Conservation (phyloP, 306 rosid genomes). For the Pyrus bretschneideri region DNA sequence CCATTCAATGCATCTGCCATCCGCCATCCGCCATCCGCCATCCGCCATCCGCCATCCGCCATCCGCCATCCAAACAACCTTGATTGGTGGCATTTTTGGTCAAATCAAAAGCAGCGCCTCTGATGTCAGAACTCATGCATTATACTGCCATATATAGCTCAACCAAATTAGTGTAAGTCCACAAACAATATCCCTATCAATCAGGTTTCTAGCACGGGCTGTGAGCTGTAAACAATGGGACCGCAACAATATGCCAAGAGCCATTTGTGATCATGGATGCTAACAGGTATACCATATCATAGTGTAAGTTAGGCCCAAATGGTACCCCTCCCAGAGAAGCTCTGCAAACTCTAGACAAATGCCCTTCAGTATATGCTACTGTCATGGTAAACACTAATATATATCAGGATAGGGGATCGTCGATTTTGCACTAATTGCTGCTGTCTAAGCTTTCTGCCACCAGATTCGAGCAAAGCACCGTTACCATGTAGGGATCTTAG, state of each 20-base stretch:
- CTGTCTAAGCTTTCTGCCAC: neutral
- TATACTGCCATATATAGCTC: neutral
- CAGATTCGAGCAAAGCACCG: neutral
- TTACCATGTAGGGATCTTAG: neutral
- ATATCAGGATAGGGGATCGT: constrained; percentile 5
- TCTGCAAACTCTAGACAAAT: neutral
- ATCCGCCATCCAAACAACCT: neutral
- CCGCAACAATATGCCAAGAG: neutral
- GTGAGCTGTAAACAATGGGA: neutral
- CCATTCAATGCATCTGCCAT: too few relatives aligned
- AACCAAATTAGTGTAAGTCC: neutral
- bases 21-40: too few relatives aligned
- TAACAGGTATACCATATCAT: neutral
- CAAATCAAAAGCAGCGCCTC: neutral
- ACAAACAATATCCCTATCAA: neutral
- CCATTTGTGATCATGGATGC: constrained; percentile 17
- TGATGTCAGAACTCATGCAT: neutral
- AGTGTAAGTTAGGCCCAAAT: neutral
- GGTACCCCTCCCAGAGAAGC: neutral
- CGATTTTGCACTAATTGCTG: neutral
- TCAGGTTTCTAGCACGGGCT: neutral
- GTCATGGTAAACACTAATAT: constrained; percentile 3
- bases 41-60: too few relatives aligned
- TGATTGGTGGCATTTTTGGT: neutral
- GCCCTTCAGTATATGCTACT: constrained; percentile 7